Evolutionary conservation across 2,329 filamentous ascomycete genomes (phyloP).

Genomic region (Sclerotiophoma versabilis): DNA sequence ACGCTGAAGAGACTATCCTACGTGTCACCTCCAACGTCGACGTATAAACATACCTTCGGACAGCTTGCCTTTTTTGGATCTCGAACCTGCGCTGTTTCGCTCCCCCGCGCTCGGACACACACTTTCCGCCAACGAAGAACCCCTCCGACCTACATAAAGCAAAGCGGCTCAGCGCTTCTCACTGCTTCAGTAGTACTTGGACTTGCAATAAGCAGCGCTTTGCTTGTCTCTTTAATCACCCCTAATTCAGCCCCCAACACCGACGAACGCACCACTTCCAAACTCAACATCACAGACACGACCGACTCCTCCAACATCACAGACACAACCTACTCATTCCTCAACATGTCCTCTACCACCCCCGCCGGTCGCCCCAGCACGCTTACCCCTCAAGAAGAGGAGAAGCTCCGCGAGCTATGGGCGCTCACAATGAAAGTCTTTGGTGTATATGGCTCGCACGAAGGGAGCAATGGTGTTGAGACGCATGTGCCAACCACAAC

Average conservation of each 20-base stretch:
- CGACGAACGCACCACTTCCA: slow-evolving; percentile 16
- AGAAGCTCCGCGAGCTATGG: slow-evolving; percentile 90
- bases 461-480: slow-evolving; percentile 42
- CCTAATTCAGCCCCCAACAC: not conserved
- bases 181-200: slow-evolving; percentile 38
- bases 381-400: slow-evolving; percentile 86
- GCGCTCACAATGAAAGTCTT: slow-evolving; percentile 75
- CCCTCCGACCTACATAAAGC: slow-evolving; percentile 1
- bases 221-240: slow-evolving; percentile 34
- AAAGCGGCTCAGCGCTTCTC: slow-evolving; percentile 38
- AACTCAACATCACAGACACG: slow-evolving; percentile 30
- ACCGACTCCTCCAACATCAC: slow-evolving; percentile 37
- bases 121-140: slow-evolving; percentile 10
- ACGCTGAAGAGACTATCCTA: slow-evolving; percentile 15
- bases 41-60: slow-evolving; percentile 20
- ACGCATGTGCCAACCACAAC: slow-evolving; percentile 10
- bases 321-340: slow-evolving; percentile 38
- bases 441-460: slow-evolving; percentile 53
- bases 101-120: slow-evolving; percentile 18
- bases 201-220: slow-evolving; percentile 43
- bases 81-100: slow-evolving; percentile 13
- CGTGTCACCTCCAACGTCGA: slow-evolving; percentile 3
- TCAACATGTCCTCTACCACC: slow-evolving; percentile 51
- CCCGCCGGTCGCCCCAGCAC: slow-evolving; percentile 81
- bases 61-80: slow-evolving; percentile 23